Conservation (phyloP, 179 eudicot species). For the Beta lomatogona region DNA sequence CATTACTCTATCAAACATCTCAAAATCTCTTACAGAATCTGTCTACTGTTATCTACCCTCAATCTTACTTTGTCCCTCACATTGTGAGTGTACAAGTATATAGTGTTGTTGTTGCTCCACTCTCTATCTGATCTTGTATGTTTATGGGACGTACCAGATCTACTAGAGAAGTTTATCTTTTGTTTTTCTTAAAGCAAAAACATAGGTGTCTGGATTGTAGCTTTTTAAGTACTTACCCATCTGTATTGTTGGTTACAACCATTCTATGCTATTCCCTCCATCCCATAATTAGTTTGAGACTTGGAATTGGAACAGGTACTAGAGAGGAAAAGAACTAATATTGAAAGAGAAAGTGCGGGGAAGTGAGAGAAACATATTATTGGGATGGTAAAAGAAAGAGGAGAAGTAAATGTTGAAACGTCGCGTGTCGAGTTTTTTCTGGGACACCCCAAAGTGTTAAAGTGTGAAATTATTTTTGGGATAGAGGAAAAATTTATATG, state of each 20-base stretch:
- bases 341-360: too few species aligned
- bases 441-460: neutral
- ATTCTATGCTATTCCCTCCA: too few species aligned
- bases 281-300: neutral
- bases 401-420: neutral
- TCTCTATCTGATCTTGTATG: neutral
- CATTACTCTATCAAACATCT: neutral
- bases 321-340: too few species aligned
- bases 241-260: neutral
- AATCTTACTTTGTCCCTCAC: neutral
- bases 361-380: neutral
- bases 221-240: neutral
- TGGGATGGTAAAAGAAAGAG: neutral
- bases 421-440: neutral
- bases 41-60: neutral
- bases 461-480: neutral
- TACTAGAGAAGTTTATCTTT: neutral
- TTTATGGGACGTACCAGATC: neutral
- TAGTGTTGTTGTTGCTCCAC: neutral
- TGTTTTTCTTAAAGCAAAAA: neutral
- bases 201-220: neutral
- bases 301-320: neutral
- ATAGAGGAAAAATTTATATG: neutral
- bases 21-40: neutral
- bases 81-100: neutral